Conservation (phyloP, 345 rosid genomes). For the Eucalyptus melliodora region DNA sequence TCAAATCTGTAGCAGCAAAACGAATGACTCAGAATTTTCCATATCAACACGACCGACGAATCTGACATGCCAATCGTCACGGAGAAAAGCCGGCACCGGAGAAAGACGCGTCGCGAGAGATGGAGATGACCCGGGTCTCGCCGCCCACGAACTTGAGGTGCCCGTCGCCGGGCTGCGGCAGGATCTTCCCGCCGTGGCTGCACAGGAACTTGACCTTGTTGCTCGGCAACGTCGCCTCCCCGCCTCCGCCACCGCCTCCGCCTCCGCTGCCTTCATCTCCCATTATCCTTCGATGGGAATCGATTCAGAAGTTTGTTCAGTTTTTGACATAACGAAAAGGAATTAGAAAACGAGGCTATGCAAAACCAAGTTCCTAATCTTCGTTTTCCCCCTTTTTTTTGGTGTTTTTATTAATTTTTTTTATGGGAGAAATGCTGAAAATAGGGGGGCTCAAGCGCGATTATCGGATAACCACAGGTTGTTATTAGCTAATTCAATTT, state of each 20-base stretch:
- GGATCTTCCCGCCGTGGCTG: slow-evolving; percentile 84
- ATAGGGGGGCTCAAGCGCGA: not conserved
- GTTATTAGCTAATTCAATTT: not conserved
- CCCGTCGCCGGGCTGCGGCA: slow-evolving; percentile 56
- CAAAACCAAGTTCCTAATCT: not conserved
- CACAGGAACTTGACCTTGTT: slow-evolving; percentile 60
- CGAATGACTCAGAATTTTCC: too few relatives aligned
- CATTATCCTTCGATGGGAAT: not conserved
- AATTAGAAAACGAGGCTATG: not conserved
- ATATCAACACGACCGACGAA: not conserved
- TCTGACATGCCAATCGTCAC: not conserved
- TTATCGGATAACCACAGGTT: not conserved
- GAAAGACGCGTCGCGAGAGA: slow-evolving; percentile 39
- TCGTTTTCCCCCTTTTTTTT: not conserved
- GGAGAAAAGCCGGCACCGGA: slow-evolving; percentile 21
- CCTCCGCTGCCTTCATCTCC: not conserved
- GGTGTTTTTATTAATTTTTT: too few relatives aligned
- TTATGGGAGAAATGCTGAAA: not conserved
- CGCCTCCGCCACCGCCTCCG: not conserved
- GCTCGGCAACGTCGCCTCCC: slow-evolving; percentile 11
- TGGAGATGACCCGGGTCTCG: slow-evolving; percentile 74
- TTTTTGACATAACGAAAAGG: not conserved
- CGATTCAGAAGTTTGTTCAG: not conserved
- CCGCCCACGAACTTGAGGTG: slow-evolving; percentile 84
- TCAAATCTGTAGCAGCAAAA: slow-evolving; percentile 29